A percentile compares a stretch with the other conserved stretches of the same genome.
Evolutionary conservation across 352 stramenopile genomes (phyloP).

Genomic region (Globisporangium emineosum): DNA sequence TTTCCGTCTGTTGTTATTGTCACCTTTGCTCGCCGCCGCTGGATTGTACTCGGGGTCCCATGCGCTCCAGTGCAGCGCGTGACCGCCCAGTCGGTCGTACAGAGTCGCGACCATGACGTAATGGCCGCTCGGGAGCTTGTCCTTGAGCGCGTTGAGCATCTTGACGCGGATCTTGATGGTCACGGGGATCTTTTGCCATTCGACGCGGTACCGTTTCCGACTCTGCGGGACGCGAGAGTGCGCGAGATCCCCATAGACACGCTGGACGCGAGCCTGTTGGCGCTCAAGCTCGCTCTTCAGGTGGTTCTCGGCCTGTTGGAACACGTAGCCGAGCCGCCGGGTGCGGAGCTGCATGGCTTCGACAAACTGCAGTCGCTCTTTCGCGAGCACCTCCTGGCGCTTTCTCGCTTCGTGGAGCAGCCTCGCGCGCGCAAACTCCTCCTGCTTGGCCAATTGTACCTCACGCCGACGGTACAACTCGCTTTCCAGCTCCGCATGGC

Average conservation of each 20-base stretch:
- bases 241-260: constrained; percentile 56
- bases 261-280: constrained; percentile 63
- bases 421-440: constrained; percentile 28
- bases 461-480: constrained; percentile 50
- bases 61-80: constrained; percentile 71
- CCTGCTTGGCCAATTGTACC: constrained; percentile 38
- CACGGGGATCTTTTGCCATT: constrained; percentile 72
- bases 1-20: neutral
- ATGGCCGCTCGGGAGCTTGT: constrained; percentile 71
- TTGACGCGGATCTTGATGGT: constrained; percentile 62
- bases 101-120: constrained; percentile 85
- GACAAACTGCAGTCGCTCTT: constrained; percentile 43
- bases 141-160: constrained; percentile 76
- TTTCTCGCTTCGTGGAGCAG: constrained; percentile 40
- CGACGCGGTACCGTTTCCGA: constrained; percentile 55
- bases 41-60: constrained; percentile 44
- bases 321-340: constrained; percentile 60
- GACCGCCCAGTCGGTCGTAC: constrained; percentile 82
- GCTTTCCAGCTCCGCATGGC: constrained; percentile 45
- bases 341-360: constrained; percentile 43
- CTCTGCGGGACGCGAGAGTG: constrained; percentile 36
- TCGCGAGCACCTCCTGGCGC: constrained; percentile 35
- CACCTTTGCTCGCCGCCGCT: neutral
- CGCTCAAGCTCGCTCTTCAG: constrained; percentile 47
- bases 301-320: constrained; percentile 63